Evolutionary conservation across 2,329 filamentous ascomycete species (phyloP).

Genomic region (Colletotrichum tamarilloi): DNA sequence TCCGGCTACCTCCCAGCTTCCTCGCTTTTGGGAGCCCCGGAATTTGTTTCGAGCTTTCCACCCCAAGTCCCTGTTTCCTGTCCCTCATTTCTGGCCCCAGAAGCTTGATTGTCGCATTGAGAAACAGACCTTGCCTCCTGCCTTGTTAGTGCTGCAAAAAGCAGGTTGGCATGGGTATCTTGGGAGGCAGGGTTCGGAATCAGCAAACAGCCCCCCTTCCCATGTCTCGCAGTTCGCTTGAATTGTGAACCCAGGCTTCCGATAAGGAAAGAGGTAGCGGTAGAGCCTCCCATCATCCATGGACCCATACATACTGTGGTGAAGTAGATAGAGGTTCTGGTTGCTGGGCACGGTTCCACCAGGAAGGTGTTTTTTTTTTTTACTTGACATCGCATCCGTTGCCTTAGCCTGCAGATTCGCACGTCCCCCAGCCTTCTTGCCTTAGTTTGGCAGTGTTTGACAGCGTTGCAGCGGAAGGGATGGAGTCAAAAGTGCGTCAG

Average conservation of each 20-base stretch:
- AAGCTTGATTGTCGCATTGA: not conserved
- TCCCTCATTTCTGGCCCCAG: not conserved
- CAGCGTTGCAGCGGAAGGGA: not conserved
- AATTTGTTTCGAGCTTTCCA: not conserved
- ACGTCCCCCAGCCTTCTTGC: slow-evolving; percentile 3
- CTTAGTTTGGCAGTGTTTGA: not conserved
- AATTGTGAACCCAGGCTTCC: not conserved
- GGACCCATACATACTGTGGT: too few species aligned
- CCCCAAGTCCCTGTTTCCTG: not conserved
- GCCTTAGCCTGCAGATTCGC: not conserved
- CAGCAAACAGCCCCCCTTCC: not conserved
- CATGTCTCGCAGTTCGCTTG: not conserved
- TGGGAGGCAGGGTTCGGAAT: not conserved
- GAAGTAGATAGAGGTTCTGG: not conserved
- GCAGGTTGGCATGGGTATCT: not conserved
- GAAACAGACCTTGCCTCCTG: not conserved
- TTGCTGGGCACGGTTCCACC: not conserved
- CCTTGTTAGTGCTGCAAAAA: not conserved
- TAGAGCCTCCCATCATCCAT: not conserved
- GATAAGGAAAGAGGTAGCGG: not conserved
- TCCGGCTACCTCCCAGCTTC: not conserved
- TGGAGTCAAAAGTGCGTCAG: not conserved
- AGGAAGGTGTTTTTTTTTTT: not conserved
- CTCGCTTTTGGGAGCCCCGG: not conserved
- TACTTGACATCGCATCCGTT: not conserved